phyloP scores from a whole-genome alignment of 2,329 filamentous ascomycete genomes.

The Fusarium sp. region DNA sequence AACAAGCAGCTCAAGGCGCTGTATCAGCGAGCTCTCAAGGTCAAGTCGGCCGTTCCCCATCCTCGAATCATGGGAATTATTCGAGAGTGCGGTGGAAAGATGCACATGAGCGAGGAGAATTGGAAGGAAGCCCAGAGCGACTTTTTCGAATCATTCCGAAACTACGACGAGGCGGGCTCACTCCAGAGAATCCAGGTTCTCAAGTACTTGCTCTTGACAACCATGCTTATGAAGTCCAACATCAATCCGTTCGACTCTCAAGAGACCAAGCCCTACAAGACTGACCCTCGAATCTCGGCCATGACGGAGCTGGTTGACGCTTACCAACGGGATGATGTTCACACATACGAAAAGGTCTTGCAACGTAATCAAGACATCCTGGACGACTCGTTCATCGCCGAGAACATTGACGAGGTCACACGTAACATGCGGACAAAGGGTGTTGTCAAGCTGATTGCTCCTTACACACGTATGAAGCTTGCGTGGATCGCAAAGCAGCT shows the following conservation, averaged over 20 bases:
- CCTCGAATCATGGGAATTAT: constrained; percentile 99
- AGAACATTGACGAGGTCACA: constrained; percentile 99
- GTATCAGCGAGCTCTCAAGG: constrained; percentile 90
- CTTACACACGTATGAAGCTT: constrained; percentile 92
- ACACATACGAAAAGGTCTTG: constrained; percentile 88
- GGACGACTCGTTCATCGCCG: constrained; percentile 93
- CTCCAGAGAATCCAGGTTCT: constrained; percentile 96
- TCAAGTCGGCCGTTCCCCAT: constrained; percentile 96
- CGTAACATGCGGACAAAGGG: constrained; percentile 98
- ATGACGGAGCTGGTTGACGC: constrained; percentile 98
- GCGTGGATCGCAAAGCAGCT: constrained; percentile 89
- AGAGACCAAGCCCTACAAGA: constrained; percentile 98
- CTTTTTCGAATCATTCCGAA: constrained; percentile 98
- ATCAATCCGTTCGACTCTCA: constrained; percentile 99
- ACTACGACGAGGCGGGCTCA: constrained; percentile 98
- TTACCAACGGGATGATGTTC: constrained; percentile 95
- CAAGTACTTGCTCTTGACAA: constrained; percentile 95
- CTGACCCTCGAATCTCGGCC: constrained; percentile 91
- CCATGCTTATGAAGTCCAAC: constrained; percentile 97
- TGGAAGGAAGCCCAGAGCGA: constrained; percentile 98
- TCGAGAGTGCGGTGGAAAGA: constrained; percentile 97
- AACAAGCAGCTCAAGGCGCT: constrained; percentile 96
- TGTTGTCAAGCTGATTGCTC: constrained; percentile 90
- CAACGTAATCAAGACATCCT: constrained; percentile 90
- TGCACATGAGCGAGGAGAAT: constrained; percentile 99